These are phyloP conservation scores for Rosellinia necatrix DNA, from an alignment of 2,329 filamentous ascomycete genomes.

Conservation along the genomic window DNA sequence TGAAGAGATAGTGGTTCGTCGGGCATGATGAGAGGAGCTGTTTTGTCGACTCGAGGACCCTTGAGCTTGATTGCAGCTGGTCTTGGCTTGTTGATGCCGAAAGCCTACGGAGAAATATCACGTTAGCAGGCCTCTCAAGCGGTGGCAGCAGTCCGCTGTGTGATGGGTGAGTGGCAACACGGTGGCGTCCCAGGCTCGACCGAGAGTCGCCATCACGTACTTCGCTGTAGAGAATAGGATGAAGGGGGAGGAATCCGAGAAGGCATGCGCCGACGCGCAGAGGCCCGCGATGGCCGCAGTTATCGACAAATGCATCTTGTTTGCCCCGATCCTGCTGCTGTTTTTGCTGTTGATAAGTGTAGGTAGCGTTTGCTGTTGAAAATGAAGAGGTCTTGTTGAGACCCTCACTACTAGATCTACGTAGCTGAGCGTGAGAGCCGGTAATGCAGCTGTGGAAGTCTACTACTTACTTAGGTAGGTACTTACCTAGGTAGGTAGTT, in stretches of 20 bases:
- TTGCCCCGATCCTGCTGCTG: neutral
- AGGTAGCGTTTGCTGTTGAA: too few species aligned
- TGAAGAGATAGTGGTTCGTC: constrained; percentile 75
- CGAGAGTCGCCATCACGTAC: constrained; percentile 63
- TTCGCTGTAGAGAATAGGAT: constrained; percentile 82
- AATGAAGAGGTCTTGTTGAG: too few species aligned
- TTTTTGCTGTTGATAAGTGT: too few species aligned
- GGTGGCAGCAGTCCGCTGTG: neutral
- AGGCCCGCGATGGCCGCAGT: constrained; percentile 57
- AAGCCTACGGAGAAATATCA: constrained; percentile 24
- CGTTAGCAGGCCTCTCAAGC: constrained; percentile 5
- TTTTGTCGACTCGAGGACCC: constrained; percentile 50
- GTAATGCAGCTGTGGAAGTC: too few species aligned
- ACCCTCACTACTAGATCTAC: too few species aligned
- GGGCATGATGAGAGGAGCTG: constrained; percentile 69
- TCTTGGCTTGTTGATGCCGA: constrained; percentile 42
- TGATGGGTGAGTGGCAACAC: neutral
- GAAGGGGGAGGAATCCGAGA: constrained; percentile 87
- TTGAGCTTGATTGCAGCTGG: constrained; percentile 55
- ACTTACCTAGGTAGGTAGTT: too few species aligned
- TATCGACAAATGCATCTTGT: constrained; percentile 60
- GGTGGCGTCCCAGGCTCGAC: constrained; percentile 6
- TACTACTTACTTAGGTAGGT: too few species aligned
- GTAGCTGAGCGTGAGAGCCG: too few species aligned
- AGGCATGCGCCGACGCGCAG: constrained; percentile 68